A percentile compares a stretch with the other conserved stretches of the same genome.
phyloP scores from a whole-genome alignment of 106 monocot genomes.

The Dioscorea zingiberensis region DNA sequence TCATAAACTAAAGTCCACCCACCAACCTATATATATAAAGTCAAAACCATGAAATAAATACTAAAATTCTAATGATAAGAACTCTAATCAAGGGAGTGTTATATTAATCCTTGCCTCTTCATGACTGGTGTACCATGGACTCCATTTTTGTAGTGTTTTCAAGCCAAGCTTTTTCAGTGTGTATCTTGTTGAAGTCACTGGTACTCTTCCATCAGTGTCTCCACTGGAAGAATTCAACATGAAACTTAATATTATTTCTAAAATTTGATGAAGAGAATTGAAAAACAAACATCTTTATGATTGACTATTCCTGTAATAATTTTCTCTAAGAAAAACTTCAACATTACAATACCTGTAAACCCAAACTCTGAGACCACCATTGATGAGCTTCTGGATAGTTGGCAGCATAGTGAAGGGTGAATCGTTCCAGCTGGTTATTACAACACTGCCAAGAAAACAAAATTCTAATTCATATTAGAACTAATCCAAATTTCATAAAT shows the following conservation, averaged over 20 bases:
- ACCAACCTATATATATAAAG: constrained; percentile 14
- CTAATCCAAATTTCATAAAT: too few relatives aligned
- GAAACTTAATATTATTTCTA: too few relatives aligned
- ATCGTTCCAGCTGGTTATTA: too few relatives aligned
- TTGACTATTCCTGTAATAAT: too few relatives aligned
- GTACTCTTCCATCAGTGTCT: neutral
- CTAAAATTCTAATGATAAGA: neutral
- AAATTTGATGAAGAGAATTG: too few relatives aligned
- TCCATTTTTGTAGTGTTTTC: neutral
- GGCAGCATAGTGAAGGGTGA: too few relatives aligned
- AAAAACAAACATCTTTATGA: too few relatives aligned
- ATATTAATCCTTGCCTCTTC: neutral
- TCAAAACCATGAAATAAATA: neutral
- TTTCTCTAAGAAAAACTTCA: too few relatives aligned
- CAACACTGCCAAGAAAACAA: too few relatives aligned
- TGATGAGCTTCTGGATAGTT: too few relatives aligned
- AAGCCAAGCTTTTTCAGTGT: neutral
- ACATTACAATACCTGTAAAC: neutral
- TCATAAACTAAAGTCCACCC: constrained; percentile 29
- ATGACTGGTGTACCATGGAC: neutral
- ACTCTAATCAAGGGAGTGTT: neutral
- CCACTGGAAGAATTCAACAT: neutral
- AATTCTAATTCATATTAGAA: too few relatives aligned
- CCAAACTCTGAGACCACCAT: too few relatives aligned
- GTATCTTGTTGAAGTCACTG: constrained; percentile 2